Evolutionary conservation across 2,329 filamentous ascomycete genomes (phyloP).

Genomic region (Aureobasidium musti): DNA sequence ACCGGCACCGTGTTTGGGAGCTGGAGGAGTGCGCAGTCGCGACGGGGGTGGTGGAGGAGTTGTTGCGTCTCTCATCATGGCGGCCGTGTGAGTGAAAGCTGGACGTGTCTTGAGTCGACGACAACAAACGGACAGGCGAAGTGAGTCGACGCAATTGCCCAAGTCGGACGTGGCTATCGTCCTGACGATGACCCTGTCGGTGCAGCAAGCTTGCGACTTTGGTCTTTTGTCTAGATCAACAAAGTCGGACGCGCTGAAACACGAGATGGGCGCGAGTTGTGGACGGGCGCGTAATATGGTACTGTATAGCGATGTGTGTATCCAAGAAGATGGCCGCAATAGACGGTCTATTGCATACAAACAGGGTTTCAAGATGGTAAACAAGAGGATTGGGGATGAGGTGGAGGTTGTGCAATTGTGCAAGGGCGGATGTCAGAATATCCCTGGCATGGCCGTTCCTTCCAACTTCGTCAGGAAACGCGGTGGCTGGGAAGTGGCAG

Average conservation of each 20-base stretch:
- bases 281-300: neutral
- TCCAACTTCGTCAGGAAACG: neutral
- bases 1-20: conserved; percentile 65
- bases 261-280: conserved; percentile 14
- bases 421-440: conserved; percentile 17
- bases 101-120: conserved; percentile 10
- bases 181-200: conserved; percentile 24
- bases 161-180: conserved; percentile 2
- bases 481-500: conserved; percentile 14
- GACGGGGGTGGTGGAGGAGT: conserved; percentile 66
- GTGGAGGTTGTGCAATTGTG: conserved; percentile 26
- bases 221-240: neutral
- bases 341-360: neutral
- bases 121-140: neutral
- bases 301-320: neutral
- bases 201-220: neutral
- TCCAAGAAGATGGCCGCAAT: neutral
- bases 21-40: conserved; percentile 64
- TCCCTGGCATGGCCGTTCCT: conserved; percentile 1
- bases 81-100: conserved; percentile 8
- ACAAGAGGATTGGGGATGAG: conserved; percentile 2
- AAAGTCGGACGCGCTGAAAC: conserved; percentile 12
- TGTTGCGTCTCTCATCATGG: conserved; percentile 31
- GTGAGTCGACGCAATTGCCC: conserved; percentile 12
- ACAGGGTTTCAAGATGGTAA: conserved; percentile 1